These are phyloP conservation scores for Leccinum uliginosum DNA, from an alignment of 768 basidiomycete genomes.

Conservation along the genomic window DNA sequence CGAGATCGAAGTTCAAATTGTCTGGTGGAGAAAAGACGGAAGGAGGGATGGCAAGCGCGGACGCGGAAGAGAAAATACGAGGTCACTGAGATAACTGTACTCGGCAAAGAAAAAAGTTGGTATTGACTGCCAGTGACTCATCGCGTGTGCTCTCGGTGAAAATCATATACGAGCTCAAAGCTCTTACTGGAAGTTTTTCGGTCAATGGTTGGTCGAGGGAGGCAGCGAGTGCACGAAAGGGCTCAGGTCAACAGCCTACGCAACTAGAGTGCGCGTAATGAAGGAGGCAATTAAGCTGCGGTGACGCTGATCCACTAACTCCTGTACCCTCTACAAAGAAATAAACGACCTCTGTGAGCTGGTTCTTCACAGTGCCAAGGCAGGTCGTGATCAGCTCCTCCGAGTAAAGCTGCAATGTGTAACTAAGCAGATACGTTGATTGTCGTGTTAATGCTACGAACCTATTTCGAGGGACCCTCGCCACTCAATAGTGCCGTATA, in stretches of 20 bases:
- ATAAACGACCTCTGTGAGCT: slow-evolving; percentile 74
- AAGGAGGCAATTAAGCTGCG: slow-evolving; percentile 49
- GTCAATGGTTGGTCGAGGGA: slow-evolving; percentile 26
- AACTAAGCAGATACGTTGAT: neutral
- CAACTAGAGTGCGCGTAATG: slow-evolving; percentile 35
- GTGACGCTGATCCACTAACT: slow-evolving; percentile 36
- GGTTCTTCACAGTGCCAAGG: slow-evolving; percentile 74
- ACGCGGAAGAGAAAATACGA: slow-evolving; percentile 25
- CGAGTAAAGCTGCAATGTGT: slow-evolving; percentile 67
- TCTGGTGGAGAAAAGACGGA: slow-evolving; percentile 51
- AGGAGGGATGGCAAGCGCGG: slow-evolving; percentile 17
- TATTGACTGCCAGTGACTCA: slow-evolving; percentile 30
- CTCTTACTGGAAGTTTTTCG: slow-evolving; percentile 3
- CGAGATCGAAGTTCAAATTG: slow-evolving; percentile 32
- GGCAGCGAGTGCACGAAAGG: slow-evolving; percentile 68
- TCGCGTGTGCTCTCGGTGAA: slow-evolving; percentile 33
- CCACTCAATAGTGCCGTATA: slow-evolving; percentile 73
- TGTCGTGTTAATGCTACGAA: slow-evolving; percentile 29
- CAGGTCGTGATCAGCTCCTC: slow-evolving; percentile 88
- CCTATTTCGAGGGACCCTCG: slow-evolving; percentile 84
- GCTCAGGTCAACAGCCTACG: slow-evolving; percentile 57
- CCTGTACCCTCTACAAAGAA: slow-evolving; percentile 78
- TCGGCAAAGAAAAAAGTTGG: neutral
- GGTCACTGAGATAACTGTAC: slow-evolving; percentile 28
- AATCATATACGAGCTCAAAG: slow-evolving; percentile 26